phyloP scores from a whole-genome alignment of 2,329 filamentous ascomycete species.

The Macrophomina phaseolina region DNA sequence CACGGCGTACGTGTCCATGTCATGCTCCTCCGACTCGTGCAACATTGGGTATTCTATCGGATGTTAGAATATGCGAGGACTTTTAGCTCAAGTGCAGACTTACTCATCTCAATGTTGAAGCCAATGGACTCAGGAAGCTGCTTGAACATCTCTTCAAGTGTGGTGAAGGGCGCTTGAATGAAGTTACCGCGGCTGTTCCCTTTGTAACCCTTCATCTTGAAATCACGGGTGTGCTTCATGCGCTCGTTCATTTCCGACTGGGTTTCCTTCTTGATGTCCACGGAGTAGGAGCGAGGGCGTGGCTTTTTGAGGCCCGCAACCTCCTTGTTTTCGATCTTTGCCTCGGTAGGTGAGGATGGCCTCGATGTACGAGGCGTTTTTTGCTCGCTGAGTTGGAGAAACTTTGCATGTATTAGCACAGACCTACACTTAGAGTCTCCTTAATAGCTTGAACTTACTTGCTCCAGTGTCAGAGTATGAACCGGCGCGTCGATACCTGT shows the following conservation, averaged over 20 bases:
- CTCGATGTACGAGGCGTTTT: conserved; percentile 54
- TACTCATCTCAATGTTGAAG: conserved; percentile 97
- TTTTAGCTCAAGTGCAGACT: conserved; percentile 35
- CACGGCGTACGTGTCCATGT: conserved; percentile 95
- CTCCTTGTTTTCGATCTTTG: conserved; percentile 29
- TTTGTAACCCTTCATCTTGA: conserved; percentile 94
- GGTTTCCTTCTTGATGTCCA: conserved; percentile 57
- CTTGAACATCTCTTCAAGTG: conserved; percentile 89
- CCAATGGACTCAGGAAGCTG: conserved; percentile 82
- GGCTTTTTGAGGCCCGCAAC: conserved; percentile 27
- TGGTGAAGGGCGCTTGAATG: conserved; percentile 95
- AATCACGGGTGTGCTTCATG: conserved; percentile 97
- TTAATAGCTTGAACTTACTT: conserved; percentile 47
- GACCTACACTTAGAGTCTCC: conserved; percentile 27
- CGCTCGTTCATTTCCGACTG: conserved; percentile 72
- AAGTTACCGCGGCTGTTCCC: conserved; percentile 92
- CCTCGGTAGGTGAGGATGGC: conserved; percentile 50
- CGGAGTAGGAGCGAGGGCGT: conserved; percentile 63
- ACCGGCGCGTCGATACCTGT: conserved; percentile 97
- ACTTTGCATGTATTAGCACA: conserved; percentile 45
- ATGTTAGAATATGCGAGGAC: conserved; percentile 26
- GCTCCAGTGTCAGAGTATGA: conserved; percentile 91
- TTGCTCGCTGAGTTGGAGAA: conserved; percentile 80
- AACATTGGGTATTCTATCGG: conserved; percentile 87
- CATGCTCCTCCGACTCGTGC: conserved; percentile 90